Evolutionary conservation across 441 rosid genomes (phyloP).

Genomic region (Populus hybrid): DNA sequence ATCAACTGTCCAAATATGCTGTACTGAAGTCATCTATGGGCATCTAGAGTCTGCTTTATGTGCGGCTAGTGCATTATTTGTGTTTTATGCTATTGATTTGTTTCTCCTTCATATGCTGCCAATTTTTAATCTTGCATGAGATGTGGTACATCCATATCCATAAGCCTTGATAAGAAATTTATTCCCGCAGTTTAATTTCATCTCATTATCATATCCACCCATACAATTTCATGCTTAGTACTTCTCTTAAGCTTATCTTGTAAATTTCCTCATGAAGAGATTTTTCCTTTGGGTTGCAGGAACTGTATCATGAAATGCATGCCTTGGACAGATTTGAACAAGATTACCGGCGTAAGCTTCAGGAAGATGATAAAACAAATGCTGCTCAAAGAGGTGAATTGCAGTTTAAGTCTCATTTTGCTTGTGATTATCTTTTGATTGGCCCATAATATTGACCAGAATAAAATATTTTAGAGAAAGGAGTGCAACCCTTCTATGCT

Average conservation of each 20-base stretch:
- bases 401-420: constrained; percentile 11
- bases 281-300: constrained; percentile 45
- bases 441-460: not conserved
- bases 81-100: not conserved
- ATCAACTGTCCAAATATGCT: not conserved
- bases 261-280: not conserved
- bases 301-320: constrained; percentile 94
- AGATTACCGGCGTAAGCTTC: constrained; percentile 91
- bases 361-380: constrained; percentile 80
- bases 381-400: constrained; percentile 66
- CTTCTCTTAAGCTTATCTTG: not conserved
- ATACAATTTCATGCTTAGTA: not conserved
- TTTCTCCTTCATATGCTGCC: constrained; percentile 4
- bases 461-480: not conserved
- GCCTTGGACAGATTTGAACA: constrained; percentile 98
- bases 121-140: not conserved
- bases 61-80: not conserved
- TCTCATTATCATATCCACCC: not conserved
- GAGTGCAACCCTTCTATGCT: not conserved
- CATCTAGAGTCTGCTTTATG: not conserved
- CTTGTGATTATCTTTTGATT: not conserved
- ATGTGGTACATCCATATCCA: not conserved
- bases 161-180: not conserved
- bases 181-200: not conserved
- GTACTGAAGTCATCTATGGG: not conserved